Conservation (phyloP, 495 filamentous ascomycete species). For the Alectoria sarmentosa region DNA sequence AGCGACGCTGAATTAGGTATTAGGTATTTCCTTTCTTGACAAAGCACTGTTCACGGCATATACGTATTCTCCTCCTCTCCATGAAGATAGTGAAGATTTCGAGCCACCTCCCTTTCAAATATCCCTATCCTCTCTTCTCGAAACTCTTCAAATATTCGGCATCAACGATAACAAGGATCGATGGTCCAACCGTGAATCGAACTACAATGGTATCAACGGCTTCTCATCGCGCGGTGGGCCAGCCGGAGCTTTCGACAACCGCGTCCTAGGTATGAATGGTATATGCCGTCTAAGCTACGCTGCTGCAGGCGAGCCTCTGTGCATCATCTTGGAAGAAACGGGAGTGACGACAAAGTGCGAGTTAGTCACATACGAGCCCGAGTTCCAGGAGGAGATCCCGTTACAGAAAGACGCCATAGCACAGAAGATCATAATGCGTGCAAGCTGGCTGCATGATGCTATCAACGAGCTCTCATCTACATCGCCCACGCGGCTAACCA, state of each 20-base stretch:
- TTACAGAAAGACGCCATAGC: conserved; percentile 69
- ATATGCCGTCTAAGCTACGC: conserved; percentile 76
- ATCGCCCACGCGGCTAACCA: conserved; percentile 52
- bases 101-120: conserved; percentile 61
- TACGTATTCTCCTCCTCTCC: conserved; percentile 48
- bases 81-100: conserved; percentile 34
- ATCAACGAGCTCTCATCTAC: conserved; percentile 74
- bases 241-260: conserved; percentile 60
- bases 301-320: conserved; percentile 63
- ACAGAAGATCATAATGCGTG: conserved; percentile 92
- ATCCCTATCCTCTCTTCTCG: conserved; percentile 77
- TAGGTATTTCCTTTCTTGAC: conserved; percentile 75
- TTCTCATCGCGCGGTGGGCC: conserved; percentile 39
- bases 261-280: conserved; percentile 66
- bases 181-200: conserved; percentile 44
- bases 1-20: background rate
- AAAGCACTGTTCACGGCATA: conserved; percentile 83
- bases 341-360: conserved; percentile 89
- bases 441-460: conserved; percentile 76
- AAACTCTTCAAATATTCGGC: conserved; percentile 91
- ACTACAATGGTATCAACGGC: conserved; percentile 46
- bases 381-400: conserved; percentile 64
- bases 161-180: conserved; percentile 59
- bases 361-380: conserved; percentile 80
- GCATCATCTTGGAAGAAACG: conserved; percentile 72